Evolutionary conservation across 768 basidiomycete genomes (phyloP), one percentile per base, ranked within the genome.

Genomic region (Suillus occidentalis): DNA sequence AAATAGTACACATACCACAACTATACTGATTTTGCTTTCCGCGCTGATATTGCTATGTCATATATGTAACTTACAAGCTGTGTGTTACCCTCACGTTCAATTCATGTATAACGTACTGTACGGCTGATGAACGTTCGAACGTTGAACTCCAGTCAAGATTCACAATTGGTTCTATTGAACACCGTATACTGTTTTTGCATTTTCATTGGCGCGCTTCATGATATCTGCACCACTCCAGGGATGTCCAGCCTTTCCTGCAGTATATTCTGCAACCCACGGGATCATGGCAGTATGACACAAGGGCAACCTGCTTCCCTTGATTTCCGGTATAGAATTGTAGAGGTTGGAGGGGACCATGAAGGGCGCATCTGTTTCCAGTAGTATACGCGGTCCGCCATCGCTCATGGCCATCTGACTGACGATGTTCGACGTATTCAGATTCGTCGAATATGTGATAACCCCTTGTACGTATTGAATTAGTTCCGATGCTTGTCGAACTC

Each of bases 291-390:
- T 86, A 70, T 93, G 92, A 62, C 84, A 91, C 9, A 94, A 72
- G 0, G 93, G 89, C 0, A 94, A 74, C 67, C 83, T 84, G 40
- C 58, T 42, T 3, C 88, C 87, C 68, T 86, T 87, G 62, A 81
- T 63, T 7, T 67, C 68, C 1, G 84, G 80, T 0, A 92, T 75
- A 0, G 87, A 79, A 3, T 76, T 72, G 70, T 92, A 92, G 20
- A 95, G 73, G 65, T 90, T 94, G 0, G 85, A 79, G 0, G 94
- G 94, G 0, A 90, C 83, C 94, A 95, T 95, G 78, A 84, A 95
- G 0, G 94, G 94, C 4, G 92, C 92, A 68, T 95, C 94, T 0
- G 94, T 94, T 75, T 95, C 94, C 3, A 95, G 53, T 55, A 55
- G 53, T 56, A 89, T 85, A 47, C 85, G 81, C 2, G 82, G 73